Base-by-base conservation (phyloP, 1,284 basidiomycete genomes). In the Anthracocystis panici-leucophaei region DNA sequence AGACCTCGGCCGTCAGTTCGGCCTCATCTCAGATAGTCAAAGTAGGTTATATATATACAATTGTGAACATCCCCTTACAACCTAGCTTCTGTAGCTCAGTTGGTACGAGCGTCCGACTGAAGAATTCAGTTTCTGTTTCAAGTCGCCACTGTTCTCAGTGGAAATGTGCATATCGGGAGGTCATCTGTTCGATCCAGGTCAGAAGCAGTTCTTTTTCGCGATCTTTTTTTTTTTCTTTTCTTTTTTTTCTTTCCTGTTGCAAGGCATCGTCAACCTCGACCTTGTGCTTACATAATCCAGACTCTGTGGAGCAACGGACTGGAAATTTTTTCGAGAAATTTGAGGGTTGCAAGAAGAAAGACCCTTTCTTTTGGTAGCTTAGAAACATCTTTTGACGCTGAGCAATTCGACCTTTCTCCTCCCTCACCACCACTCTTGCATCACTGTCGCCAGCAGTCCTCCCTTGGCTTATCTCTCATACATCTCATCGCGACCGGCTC, bases 91-190 rank as follows among this genome's bases (percentile, higher is more conserved):
- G 66, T 75, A 75, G 72, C 72, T 75, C 72, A 75, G 72, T 62
- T 75, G 72, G 72, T 75, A 75, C 72, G 72, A 75, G 72, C 72
- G 72, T 75, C 59, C 72, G 72, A 75, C 72, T 75, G 72, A 75
- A 75, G 72, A 54, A 74, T 74, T 60, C 65, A 65, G 65, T 74
- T 68, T 33, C 31, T 33, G 31, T 33, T 38, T 12, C 11, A 38
- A 16, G 35, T 38, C 35, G 56, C 52, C 25, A 49, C 42, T 54
- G 54, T 54, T 38, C 33, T 21, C 44, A 53, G 67, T 54, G 54
- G 57, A 54, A n/a, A 38, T 35, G 5, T 35, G n/a, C 49, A 5
- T 45, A 54, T 72, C 69, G 69, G 56, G 52, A 72, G 69, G 69
- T 72, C 69, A 72, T 56, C 59, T 72, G 69, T 72, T 72, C 69